Evolutionary conservation across 2,329 filamentous ascomycete species (phyloP).

Genomic region (Phyllosticta paracitricarpa): DNA sequence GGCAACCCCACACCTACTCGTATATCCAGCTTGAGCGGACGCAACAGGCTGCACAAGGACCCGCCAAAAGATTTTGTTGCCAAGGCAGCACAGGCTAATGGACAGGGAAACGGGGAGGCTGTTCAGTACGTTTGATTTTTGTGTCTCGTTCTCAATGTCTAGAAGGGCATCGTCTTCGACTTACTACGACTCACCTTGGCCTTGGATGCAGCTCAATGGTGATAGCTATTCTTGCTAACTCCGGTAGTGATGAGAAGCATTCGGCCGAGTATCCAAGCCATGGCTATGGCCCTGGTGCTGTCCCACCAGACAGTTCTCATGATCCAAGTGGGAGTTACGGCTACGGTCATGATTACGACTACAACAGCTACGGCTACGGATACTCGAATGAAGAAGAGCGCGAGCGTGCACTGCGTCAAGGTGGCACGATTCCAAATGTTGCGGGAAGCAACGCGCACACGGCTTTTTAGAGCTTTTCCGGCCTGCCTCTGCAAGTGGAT

Average conservation of each 20-base stretch:
- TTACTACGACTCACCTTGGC: not conserved
- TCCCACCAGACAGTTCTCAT: not conserved
- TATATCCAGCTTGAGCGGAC: conserved; percentile 19
- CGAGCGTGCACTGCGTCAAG: not conserved
- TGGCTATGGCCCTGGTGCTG: not conserved
- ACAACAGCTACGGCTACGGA: not conserved
- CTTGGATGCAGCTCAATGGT: not conserved
- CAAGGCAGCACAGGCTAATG: not conserved
- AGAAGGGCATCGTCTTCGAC: not conserved
- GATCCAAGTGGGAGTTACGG: not conserved
- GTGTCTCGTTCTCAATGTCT: not conserved
- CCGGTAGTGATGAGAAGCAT: not conserved
- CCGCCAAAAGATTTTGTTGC: conserved; percentile 28
- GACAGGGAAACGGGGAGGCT: conserved; percentile 1
- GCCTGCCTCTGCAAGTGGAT: no score
- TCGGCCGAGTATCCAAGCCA: not conserved
- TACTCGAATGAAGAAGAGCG: not conserved
- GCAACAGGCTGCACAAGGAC: conserved; percentile 32
- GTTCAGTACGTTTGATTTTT: conserved; percentile 9
- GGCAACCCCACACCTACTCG: conserved; percentile 17
- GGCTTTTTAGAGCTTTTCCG: not conserved
- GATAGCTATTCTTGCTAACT: not conserved
- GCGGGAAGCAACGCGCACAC: not conserved
- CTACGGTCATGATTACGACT: not conserved
- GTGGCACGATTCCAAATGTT: not conserved